Percentiles rank a stretch among this genome's conserved stretches.
phyloP scores from a whole-genome alignment of 2,329 filamentous ascomycete genomes.

The Clarireedia homoeocarpa region DNA sequence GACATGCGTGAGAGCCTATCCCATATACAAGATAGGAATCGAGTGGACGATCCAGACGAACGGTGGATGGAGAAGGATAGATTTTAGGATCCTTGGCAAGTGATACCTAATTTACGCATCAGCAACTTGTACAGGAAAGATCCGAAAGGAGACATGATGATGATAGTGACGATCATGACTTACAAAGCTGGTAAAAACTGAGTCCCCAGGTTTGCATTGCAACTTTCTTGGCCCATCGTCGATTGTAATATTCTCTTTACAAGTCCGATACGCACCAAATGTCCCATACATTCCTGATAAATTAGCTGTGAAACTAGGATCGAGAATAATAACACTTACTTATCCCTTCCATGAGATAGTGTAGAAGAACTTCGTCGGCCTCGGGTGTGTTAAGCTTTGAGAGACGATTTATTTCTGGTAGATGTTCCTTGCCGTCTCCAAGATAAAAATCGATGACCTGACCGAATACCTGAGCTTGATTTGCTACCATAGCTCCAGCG shows the following conservation, averaged over 20 bases:
- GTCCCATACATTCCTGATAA: slow-evolving; percentile 46
- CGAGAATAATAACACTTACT: neutral
- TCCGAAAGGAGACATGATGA: neutral
- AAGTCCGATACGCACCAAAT: slow-evolving; percentile 49
- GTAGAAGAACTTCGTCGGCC: slow-evolving; percentile 53
- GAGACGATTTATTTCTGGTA: slow-evolving; percentile 51
- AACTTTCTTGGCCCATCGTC: slow-evolving; percentile 2
- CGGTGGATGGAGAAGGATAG: slow-evolving; percentile 53
- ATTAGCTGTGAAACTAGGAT: neutral
- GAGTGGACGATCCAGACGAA: slow-evolving; percentile 55
- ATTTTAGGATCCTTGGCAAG: slow-evolving; percentile 38
- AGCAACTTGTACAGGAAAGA: neutral
- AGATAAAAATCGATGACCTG: slow-evolving; percentile 67
- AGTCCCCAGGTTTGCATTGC: slow-evolving; percentile 6
- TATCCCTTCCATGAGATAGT: slow-evolving; percentile 56
- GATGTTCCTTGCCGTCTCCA: slow-evolving; percentile 45
- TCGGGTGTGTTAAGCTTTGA: slow-evolving; percentile 46
- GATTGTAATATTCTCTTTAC: slow-evolving; percentile 6
- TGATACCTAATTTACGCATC: neutral
- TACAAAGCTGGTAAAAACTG: slow-evolving; percentile 7
- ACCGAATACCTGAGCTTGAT: slow-evolving; percentile 63
- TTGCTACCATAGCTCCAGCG: slow-evolving; percentile 58
- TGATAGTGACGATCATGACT: neutral
- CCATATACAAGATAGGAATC: slow-evolving; percentile 58
- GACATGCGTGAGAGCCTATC: slow-evolving; percentile 51